Percentiles rank a stretch among this genome's conserved stretches.
Conservation (phyloP, 169 alveolate genomes). For the Blepharisma undulans region DNA sequence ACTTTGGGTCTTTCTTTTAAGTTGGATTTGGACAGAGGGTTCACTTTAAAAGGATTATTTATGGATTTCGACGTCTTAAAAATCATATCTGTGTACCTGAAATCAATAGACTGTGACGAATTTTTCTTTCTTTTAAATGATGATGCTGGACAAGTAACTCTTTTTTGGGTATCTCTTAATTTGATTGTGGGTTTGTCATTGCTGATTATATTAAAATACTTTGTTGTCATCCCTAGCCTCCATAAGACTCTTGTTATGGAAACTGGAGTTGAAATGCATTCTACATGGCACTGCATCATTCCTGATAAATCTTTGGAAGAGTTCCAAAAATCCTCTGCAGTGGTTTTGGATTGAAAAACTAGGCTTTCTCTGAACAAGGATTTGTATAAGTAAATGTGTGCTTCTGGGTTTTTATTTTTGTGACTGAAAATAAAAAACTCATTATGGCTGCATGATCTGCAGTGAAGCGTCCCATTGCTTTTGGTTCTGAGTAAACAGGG, state of each 20-base stretch:
- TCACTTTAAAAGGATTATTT: background rate
- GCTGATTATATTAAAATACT: background rate
- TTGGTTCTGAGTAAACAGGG: background rate
- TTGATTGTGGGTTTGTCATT: background rate
- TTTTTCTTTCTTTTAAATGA: background rate
- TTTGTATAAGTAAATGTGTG: background rate
- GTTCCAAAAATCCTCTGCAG: background rate
- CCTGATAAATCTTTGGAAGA: background rate
- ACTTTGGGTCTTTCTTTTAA: background rate
- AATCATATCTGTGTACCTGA: background rate
- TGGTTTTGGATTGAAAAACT: background rate
- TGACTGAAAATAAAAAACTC: background rate
- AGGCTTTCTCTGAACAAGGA: background rate
- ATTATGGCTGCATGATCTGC: background rate
- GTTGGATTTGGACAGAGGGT: background rate
- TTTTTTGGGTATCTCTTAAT: background rate
- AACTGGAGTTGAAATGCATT: background rate
- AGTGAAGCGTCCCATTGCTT: background rate
- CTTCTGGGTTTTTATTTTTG: background rate
- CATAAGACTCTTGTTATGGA: background rate
- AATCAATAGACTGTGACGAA: background rate
- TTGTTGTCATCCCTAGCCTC: background rate
- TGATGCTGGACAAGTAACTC: background rate
- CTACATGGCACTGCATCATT: background rate
- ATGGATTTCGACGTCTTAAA: background rate